phyloP scores from a whole-genome alignment of 495 filamentous ascomycete genomes.

The Penicillium odoratum region DNA sequence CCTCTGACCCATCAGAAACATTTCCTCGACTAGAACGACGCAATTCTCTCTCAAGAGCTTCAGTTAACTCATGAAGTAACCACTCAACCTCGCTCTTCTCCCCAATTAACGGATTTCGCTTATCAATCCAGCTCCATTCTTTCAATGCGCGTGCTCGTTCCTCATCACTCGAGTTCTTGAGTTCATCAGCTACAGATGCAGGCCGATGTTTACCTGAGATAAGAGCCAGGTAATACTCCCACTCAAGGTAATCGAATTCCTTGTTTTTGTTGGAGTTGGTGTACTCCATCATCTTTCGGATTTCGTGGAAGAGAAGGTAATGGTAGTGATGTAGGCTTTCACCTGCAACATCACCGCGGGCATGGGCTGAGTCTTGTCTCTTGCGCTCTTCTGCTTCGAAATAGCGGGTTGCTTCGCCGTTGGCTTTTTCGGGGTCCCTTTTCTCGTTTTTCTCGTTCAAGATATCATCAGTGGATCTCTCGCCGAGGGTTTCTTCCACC shows the following conservation, averaged over 20 bases:
- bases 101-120: slow-evolving; percentile 71
- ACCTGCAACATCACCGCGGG: slow-evolving; percentile 43
- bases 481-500: slow-evolving; percentile 24
- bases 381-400: slow-evolving; percentile 39
- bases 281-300: slow-evolving; percentile 65
- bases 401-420: not conserved
- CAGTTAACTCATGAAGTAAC: slow-evolving; percentile 67
- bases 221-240: slow-evolving; percentile 76
- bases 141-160: slow-evolving; percentile 15
- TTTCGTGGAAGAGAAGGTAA: slow-evolving; percentile 65
- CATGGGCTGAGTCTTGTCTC: slow-evolving; percentile 37
- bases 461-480: slow-evolving; percentile 12
- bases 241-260: slow-evolving; percentile 77
- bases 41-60: slow-evolving; percentile 55
- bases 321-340: slow-evolving; percentile 61
- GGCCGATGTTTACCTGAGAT: slow-evolving; percentile 65
- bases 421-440: not conserved
- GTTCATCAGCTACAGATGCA: slow-evolving; percentile 28
- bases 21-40: slow-evolving; percentile 30
- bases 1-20: slow-evolving; percentile 1
- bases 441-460: slow-evolving; percentile 3
- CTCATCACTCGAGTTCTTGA: slow-evolving; percentile 11
- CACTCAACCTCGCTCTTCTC: slow-evolving; percentile 74
- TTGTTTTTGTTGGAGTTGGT: slow-evolving; percentile 57
- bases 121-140: slow-evolving; percentile 76